phyloP scores from a whole-genome alignment of 495 filamentous ascomycete genomes.

The Durotheca rogersii region DNA sequence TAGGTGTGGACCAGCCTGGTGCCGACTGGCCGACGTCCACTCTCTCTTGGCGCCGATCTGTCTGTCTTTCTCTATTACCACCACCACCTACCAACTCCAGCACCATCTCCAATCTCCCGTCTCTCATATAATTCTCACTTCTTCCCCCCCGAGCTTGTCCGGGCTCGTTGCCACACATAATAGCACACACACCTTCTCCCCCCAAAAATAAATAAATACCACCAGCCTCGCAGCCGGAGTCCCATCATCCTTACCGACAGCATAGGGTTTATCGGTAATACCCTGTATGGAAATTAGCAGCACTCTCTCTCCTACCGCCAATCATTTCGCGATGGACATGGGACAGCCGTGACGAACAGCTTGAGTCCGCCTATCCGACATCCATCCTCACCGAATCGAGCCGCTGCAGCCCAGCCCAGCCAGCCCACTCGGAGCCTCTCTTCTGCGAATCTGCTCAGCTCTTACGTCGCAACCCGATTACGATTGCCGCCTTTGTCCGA shows the following conservation, averaged over 20 bases:
- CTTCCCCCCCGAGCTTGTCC: neutral
- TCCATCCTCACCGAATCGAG: slow-evolving; percentile 6
- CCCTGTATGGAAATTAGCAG: neutral
- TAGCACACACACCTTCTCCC: no score
- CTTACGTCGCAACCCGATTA: slow-evolving; percentile 29
- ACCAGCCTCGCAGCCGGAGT: neutral
- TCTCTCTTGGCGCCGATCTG: slow-evolving; percentile 9
- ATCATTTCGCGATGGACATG: slow-evolving; percentile 26
- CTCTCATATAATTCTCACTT: no score
- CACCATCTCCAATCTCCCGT: slow-evolving; percentile 12
- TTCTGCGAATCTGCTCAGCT: slow-evolving; percentile 15
- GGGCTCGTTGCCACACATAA: neutral
- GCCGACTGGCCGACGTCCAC: slow-evolving; percentile 2
- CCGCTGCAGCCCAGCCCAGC: slow-evolving; percentile 4
- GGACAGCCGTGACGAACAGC: slow-evolving; percentile 19
- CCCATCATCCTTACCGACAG: no score
- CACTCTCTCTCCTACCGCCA: neutral
- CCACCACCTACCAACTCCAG: neutral
- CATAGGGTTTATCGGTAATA: no score
- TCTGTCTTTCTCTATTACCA: neutral
- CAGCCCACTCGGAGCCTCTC: slow-evolving; percentile 17
- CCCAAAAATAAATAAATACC: neutral
- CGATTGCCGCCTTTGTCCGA: slow-evolving; percentile 33
- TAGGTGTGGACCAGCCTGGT: neutral
- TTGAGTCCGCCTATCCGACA: neutral